Conservation (phyloP, 2,329 filamentous ascomycete genomes). For the Didymella keratinophila region DNA sequence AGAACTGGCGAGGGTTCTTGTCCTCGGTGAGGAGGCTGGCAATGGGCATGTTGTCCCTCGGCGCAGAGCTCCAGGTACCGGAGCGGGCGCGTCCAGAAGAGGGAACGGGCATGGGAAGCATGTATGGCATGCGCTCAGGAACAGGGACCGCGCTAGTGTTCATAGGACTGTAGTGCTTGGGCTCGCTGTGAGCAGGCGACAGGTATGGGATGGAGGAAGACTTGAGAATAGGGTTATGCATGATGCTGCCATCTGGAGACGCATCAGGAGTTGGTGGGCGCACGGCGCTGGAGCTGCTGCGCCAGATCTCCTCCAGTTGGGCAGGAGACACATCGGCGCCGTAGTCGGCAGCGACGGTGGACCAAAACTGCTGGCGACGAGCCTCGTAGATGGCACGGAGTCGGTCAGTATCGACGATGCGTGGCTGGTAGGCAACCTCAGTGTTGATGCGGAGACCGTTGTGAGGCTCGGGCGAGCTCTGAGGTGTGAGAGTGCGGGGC, state of each 20-base stretch:
- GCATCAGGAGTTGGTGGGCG: constrained; percentile 51
- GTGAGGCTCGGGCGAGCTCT: constrained; percentile 49
- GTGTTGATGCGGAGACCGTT: constrained; percentile 55
- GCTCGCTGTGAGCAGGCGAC: constrained; percentile 42
- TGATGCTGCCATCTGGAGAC: constrained; percentile 50
- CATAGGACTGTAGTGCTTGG: constrained; percentile 45
- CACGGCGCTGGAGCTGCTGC: constrained; percentile 40
- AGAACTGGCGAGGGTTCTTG: constrained; percentile 37
- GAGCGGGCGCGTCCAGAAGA: constrained; percentile 41
- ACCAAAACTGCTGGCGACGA: constrained; percentile 77
- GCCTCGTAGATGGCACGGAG: constrained; percentile 74
- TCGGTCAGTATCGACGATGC: constrained; percentile 69
- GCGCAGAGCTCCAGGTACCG: constrained; percentile 49
- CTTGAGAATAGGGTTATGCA: constrained; percentile 47
- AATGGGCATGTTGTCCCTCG: constrained; percentile 51
- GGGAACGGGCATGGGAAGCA: constrained; percentile 50
- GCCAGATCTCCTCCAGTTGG: constrained; percentile 75
- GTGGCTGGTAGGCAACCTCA: constrained; percentile 54
- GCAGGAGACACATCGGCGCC: constrained; percentile 68
- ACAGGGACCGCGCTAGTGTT: constrained; percentile 44
- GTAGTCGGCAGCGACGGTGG: constrained; percentile 74
- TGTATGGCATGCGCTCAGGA: constrained; percentile 47
- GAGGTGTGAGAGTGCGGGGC: constrained; percentile 58
- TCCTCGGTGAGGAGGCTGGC: constrained; percentile 51
- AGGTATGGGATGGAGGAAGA: constrained; percentile 39